These are phyloP conservation scores for Mariannaea elegans DNA, from an alignment of 2,329 filamentous ascomycete species.

Conservation along the genomic window DNA sequence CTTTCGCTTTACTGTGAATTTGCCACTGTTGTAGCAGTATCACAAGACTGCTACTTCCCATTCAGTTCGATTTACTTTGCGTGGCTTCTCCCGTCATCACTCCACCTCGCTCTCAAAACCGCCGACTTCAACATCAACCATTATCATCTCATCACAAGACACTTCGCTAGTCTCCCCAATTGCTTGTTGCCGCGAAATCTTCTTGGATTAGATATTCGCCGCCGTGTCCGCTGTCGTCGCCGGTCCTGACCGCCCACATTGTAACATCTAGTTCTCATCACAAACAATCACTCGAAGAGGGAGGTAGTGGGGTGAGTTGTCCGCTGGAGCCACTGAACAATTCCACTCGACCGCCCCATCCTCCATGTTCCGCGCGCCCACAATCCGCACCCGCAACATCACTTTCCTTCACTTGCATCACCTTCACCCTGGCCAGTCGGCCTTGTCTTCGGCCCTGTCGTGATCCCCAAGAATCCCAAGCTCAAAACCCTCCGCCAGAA, in stretches of 20 bases:
- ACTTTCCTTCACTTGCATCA: slow-evolving; percentile 42
- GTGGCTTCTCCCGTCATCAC: slow-evolving; percentile 1
- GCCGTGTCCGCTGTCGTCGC: neutral
- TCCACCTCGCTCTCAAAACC: slow-evolving; percentile 9
- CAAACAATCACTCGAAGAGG: slow-evolving; percentile 3
- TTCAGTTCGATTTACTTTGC: neutral
- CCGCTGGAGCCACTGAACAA: slow-evolving; percentile 12
- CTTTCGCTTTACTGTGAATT: neutral
- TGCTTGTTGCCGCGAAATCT: neutral
- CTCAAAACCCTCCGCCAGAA: slow-evolving; percentile 35
- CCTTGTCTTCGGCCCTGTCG: slow-evolving; percentile 34
- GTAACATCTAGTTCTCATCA: neutral
- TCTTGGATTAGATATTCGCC: neutral
- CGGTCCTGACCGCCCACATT: slow-evolving; percentile 2
- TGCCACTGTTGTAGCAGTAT: neutral
- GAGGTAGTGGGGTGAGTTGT: neutral
- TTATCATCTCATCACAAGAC: slow-evolving; percentile 1
- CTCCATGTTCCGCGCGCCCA: slow-evolving; percentile 37
- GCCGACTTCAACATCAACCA: slow-evolving; percentile 2
- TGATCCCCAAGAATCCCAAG: slow-evolving; percentile 41
- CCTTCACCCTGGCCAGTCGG: slow-evolving; percentile 29
- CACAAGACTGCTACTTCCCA: neutral
- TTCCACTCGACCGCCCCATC: slow-evolving; percentile 25
- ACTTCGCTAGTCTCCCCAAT: neutral
- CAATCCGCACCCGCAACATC: slow-evolving; percentile 37